Base-by-base conservation (phyloP, 2,329 filamentous ascomycete species). In the Xylaria sp. region DNA sequence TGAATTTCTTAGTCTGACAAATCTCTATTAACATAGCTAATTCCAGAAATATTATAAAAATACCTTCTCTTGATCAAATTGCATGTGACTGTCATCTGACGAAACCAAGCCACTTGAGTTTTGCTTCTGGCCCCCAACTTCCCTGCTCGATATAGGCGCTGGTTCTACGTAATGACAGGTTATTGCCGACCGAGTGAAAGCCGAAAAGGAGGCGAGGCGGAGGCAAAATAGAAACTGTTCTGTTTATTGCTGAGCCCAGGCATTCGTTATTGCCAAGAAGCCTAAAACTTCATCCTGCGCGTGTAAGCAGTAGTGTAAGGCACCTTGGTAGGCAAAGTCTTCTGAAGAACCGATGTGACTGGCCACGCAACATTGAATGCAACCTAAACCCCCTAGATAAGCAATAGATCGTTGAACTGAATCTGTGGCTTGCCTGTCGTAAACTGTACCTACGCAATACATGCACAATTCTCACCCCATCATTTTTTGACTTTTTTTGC, bases 111-210 rank as follows among this genome's bases (percentile, higher is more conserved):
- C 46, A 40, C 48, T 51, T 40, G 20, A 36, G 20, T 33, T 28
- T 44, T 46, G 26, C n/a, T 49, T 31, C n/a, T 44, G 49, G 59
- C 67, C 67, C 67, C 67, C 63, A 69, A 63, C 63, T 66, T 66
- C 59, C 63, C n/a, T 42, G 28, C 62, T 62, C 42, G 62, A 62
- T 31, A 60, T 65, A 59, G 60, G 23, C 28, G 36, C 46, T 28
- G 28, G 28, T 9, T 28, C 40, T 53, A 31, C 28, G 59, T 38
- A 67, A 42, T n/a, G 17, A 58, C 58, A 13, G 49, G 57, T 42
- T 26, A 51, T 56, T 33, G 44, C 51, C 36, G 53, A 65, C 62
- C 49, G 31, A 58, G 61, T 58, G 49, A 7, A 59, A 44, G 40
- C 40, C 57, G 48, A 65, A 58, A 68, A 58, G 59, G 66, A 40